phyloP scores from a whole-genome alignment of 768 basidiomycete genomes.

The Leccinum disarticulatum region DNA sequence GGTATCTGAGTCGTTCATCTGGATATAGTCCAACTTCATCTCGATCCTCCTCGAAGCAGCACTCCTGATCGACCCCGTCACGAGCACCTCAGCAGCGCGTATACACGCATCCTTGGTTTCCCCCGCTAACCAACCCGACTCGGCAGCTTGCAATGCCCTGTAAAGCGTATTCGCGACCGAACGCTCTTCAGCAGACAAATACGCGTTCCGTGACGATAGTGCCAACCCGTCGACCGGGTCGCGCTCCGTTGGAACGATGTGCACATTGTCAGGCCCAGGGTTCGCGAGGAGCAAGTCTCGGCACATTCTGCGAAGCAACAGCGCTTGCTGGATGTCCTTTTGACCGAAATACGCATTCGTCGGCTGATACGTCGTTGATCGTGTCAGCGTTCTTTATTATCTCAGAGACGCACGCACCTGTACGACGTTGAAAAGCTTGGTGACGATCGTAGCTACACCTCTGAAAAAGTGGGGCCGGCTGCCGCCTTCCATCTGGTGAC shows the following conservation, averaged over 20 bases:
- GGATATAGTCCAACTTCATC: conserved; percentile 78
- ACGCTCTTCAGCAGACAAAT: conserved; percentile 67
- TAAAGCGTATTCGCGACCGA: conserved; percentile 62
- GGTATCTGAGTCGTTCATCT: conserved; percentile 79
- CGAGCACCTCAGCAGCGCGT: conserved; percentile 40
- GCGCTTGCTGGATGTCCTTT: conserved; percentile 96
- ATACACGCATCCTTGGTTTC: conserved; percentile 51
- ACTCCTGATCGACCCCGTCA: conserved; percentile 33
- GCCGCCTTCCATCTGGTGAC: conserved; percentile 89
- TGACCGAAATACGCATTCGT: conserved; percentile 94
- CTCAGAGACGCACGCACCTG: conserved; percentile 48
- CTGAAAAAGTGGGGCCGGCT: conserved; percentile 90
- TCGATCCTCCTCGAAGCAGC: conserved; percentile 44
- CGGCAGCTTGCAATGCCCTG: conserved; percentile 62
- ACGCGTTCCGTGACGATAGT: conserved; percentile 87
- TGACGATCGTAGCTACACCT: conserved; percentile 92
- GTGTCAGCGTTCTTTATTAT: conserved; percentile 1
- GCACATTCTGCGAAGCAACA: conserved; percentile 76
- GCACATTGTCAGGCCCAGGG: conserved; percentile 70
- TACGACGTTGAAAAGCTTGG: conserved; percentile 91
- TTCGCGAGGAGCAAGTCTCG: conserved; percentile 79
- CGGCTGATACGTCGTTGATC: conserved; percentile 45
- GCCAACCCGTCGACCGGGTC: conserved; percentile 68
- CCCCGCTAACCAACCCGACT: conserved; percentile 53
- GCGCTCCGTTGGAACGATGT: conserved; percentile 85